phyloP scores from a whole-genome alignment of 2,329 filamentous ascomycete species.

The Fusarium domesticum region DNA sequence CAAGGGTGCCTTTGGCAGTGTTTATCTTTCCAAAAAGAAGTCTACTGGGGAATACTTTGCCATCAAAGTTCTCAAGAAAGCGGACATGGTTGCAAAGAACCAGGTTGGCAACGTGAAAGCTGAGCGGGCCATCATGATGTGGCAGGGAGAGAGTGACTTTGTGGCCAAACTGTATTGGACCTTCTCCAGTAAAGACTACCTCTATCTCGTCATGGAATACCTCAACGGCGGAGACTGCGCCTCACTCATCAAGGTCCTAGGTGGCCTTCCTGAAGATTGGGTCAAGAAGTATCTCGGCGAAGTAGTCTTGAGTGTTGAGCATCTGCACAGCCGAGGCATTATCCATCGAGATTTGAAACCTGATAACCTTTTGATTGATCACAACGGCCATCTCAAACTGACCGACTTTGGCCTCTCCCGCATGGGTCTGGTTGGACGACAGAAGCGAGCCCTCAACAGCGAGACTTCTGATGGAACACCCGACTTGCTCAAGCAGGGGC shows the following conservation, averaged over 20 bases:
- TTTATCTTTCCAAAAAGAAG: slow-evolving; percentile 98
- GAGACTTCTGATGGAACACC: slow-evolving; percentile 77
- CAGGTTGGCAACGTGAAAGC: slow-evolving; percentile 99
- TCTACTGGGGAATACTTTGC: slow-evolving; percentile 97
- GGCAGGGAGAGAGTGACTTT: slow-evolving; percentile 98
- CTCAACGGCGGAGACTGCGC: slow-evolving; percentile 96
- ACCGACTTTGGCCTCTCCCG: slow-evolving; percentile 96
- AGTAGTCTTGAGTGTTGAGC: slow-evolving; percentile 93
- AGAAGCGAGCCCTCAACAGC: slow-evolving; percentile 85
- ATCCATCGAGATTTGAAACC: slow-evolving; percentile 97
- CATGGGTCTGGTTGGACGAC: slow-evolving; percentile 94
- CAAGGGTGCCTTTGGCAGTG: slow-evolving; percentile 96
- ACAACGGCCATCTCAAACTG: slow-evolving; percentile 92
- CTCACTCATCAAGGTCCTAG: slow-evolving; percentile 90
- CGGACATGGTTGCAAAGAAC: slow-evolving; percentile 99
- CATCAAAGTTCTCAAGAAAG: slow-evolving; percentile 97
- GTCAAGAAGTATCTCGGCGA: slow-evolving; percentile 96
- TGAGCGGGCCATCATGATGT: slow-evolving; percentile 99
- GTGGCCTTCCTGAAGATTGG: slow-evolving; percentile 93
- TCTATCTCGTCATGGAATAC: slow-evolving; percentile 99
- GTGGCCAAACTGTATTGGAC: slow-evolving; percentile 99
- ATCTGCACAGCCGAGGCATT: slow-evolving; percentile 89
- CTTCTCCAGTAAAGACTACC: slow-evolving; percentile 97
- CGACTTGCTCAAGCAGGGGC: slow-evolving; percentile 87
- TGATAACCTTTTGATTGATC: slow-evolving; percentile 94